Base-by-base conservation (phyloP, 2,329 filamentous ascomycete genomes). In the Diatrype stigma region DNA sequence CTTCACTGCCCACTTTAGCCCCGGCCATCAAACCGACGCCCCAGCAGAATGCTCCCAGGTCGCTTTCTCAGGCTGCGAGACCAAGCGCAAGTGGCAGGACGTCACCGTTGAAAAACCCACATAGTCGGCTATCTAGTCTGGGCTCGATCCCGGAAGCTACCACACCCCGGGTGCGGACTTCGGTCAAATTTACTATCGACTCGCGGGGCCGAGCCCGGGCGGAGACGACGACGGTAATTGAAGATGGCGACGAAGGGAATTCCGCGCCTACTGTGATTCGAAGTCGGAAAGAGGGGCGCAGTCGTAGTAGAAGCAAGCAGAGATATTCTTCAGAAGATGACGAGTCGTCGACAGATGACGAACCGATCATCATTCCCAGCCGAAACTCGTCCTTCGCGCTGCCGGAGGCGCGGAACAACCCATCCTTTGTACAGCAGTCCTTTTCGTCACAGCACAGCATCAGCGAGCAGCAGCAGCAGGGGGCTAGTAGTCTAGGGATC, bases 341-440 rank as follows among this genome's bases (percentile, higher is more conserved):
- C 45, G 76, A 77, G 2, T 84, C 80, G 1, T 84, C 81, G 0
- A 77, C 76, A 3, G 83, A 86, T 54, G 82, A 86, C 49, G 83
- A 86, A 51, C 81, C 80, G 12, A 85, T 86, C 53, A 75, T 85
- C 46, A 81, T 86, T 37, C 82, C 82, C 28, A 85, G 81, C 62
- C 74, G 81, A 42, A 80, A 75, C 53, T 72, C 73, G 3, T 85
- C 82, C 0, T 85, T 84, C 63, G 77, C 75, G 2, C 66, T 82
- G 7, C 80, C 79, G 0, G 78, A 81, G 49, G 77, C 80, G 1
- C 67, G 72, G 28, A 77, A 74, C 54, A 77, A 74, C 54, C 75
- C 78, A 5, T 60, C 67, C 3, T 71, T 75, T 2, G 58, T 67
- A 6, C 72, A 72, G 7, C 72, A 72, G 2, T 73, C 75, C 21